A percentile compares a stretch with the other conserved stretches of the same genome.
phyloP scores from a whole-genome alignment of 805 yeast genomes.

The Yamadazyma olivae region DNA sequence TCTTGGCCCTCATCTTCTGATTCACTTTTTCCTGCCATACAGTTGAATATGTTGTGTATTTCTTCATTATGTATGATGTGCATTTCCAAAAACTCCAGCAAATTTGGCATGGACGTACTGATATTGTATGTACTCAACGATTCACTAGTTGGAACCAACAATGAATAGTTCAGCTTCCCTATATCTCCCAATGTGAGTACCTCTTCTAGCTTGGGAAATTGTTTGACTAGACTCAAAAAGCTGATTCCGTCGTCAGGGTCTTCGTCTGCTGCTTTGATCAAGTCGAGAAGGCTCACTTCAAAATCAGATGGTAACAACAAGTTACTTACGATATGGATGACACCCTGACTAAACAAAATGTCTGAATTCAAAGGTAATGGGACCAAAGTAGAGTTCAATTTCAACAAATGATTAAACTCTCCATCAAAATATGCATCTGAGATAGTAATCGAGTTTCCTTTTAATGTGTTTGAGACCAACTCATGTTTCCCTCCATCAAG shows the following conservation, averaged over 20 bases:
- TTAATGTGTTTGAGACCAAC: constrained; percentile 17
- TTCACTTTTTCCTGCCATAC: constrained; percentile 21
- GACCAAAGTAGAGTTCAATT: constrained; percentile 29
- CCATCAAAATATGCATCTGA: constrained; percentile 17
- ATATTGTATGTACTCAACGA: constrained; percentile 53
- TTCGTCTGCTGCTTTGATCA: constrained; percentile 54
- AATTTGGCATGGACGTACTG: constrained; percentile 36
- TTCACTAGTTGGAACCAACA: constrained; percentile 68
- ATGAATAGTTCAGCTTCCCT: constrained; percentile 41
- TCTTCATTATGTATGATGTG: constrained; percentile 69
- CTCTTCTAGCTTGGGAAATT: constrained; percentile 38
- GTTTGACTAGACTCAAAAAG: constrained; percentile 45
- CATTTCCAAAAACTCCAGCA: constrained; percentile 56
- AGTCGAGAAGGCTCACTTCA: constrained; percentile 50
- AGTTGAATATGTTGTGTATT: constrained; percentile 42
- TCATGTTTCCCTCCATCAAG: constrained; percentile 16
- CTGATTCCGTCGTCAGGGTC: constrained; percentile 32
- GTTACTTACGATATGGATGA: constrained; percentile 64
- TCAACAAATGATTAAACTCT: constrained; percentile 20
- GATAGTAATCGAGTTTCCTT: constrained; percentile 27
- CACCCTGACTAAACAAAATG: constrained; percentile 78
- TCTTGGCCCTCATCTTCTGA: constrained; percentile 1
- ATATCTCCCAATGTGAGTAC: constrained; percentile 33
- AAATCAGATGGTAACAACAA: constrained; percentile 58
- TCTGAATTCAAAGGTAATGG: constrained; percentile 51